Evolutionary conservation across 2,329 filamentous ascomycete species (phyloP), one percentile per base, ranked within the genome.

Genomic region (Claviceps sp.): DNA sequence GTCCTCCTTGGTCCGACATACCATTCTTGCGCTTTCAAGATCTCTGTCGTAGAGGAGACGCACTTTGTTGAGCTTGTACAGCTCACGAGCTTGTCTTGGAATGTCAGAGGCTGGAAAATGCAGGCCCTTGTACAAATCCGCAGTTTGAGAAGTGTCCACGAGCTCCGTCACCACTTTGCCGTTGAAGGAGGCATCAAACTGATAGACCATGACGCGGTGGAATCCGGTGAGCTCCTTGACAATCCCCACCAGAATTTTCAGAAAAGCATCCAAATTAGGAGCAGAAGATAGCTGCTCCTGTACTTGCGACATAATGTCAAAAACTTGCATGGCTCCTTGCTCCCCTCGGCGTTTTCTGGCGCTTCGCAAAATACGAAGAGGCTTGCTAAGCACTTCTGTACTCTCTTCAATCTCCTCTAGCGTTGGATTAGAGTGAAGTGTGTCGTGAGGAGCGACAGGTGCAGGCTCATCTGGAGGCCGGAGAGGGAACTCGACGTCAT

Each of bases 191-290:
- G 81, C 73, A 64, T 95, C 89, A 57, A 95, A 95, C 64, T 95
- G 88, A 61, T 95, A 95, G 2, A 95, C 78, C 87, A 95, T 90
- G 47, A 95, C 87, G 13, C 89, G 85, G 62, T 95, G 89, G 57
- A 95, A 95, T 0, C 89, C 89, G 0, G 89, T 94, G 48, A 95
- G 65, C 61, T 95, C 89, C 62, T 94, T 95, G 37, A 95, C 80
- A 7, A 95, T 85, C 0, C 89, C 89, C 0, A 91, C 85, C 3
- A 93, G 68, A 5, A 90, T 82, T 60, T 93, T 91, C 40, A 95
- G 70, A 54, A 95, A 88, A 1, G 66, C 73, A 1, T 89, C 82
- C 1, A 95, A 70, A 54, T 77, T 83, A 0, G 81, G 73, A 1
- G 89, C 87, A 26, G 81, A 78, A 4, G 86, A 79, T 13, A 95